phyloP scores from a whole-genome alignment of 257 asterid species.

The Eucommia ulmoides region DNA sequence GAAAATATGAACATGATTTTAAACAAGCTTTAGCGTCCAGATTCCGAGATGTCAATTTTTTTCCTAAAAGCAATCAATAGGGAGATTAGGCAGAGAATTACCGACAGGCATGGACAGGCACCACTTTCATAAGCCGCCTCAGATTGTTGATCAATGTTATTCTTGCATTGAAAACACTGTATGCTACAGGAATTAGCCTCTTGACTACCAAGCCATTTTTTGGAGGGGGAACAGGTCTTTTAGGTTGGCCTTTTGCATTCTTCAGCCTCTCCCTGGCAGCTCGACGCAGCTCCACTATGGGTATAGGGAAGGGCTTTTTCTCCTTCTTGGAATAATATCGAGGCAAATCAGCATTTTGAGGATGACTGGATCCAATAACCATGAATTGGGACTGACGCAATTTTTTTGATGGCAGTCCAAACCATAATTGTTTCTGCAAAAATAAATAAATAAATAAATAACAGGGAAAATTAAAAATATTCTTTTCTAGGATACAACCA shows the following conservation, averaged over 20 bases:
- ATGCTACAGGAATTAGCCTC: conserved; percentile 63
- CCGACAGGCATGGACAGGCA: conserved; percentile 81
- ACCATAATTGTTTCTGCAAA: conserved; percentile 15
- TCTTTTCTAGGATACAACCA: neutral
- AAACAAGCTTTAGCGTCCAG: neutral
- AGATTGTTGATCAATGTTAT: conserved; percentile 66
- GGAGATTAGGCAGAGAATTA: conserved; percentile 27
- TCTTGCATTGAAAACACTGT: conserved; percentile 63
- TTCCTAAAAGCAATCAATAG: neutral
- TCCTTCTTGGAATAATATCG: conserved; percentile 72
- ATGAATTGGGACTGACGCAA: conserved; percentile 14
- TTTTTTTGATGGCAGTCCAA: conserved; percentile 18
- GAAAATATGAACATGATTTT: neutral
- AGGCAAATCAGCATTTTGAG: conserved; percentile 93
- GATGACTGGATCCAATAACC: conserved; percentile 37
- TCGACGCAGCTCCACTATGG: conserved; percentile 76
- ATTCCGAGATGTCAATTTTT: neutral
- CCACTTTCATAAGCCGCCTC: conserved; percentile 80
- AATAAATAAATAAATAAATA: neutral
- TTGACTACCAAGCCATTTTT: conserved; percentile 68
- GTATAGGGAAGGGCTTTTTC: conserved; percentile 92
- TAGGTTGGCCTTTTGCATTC: conserved; percentile 45
- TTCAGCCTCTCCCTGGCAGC: conserved; percentile 82
- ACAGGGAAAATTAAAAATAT: neutral
- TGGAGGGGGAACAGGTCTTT: conserved; percentile 64